phyloP scores from a whole-genome alignment of 2,329 filamentous ascomycete species.

The Epichloe brachyelytri region DNA sequence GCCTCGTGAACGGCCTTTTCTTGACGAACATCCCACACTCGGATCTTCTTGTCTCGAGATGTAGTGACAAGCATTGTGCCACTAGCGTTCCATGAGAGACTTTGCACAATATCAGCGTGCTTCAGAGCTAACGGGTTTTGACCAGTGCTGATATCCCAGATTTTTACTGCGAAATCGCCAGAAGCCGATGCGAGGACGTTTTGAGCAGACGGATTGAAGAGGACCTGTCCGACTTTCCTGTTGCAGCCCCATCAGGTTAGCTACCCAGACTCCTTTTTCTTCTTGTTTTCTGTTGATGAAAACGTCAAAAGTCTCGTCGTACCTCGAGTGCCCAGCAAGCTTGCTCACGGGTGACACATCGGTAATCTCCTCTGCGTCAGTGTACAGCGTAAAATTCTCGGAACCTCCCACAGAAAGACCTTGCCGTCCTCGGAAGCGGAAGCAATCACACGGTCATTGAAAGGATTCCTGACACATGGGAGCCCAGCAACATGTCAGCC shows the following conservation, averaged over 20 bases:
- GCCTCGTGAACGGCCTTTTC: slow-evolving; percentile 77
- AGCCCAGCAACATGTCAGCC: background rate
- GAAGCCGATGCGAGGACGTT: slow-evolving; percentile 92
- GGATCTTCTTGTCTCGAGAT: slow-evolving; percentile 93
- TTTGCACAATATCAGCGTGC: slow-evolving; percentile 87
- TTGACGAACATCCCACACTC: slow-evolving; percentile 94
- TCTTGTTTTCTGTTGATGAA: background rate
- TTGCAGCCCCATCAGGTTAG: background rate
- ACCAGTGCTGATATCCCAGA: slow-evolving; percentile 85
- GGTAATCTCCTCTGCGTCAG: slow-evolving; percentile 69
- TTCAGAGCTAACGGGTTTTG: slow-evolving; percentile 63
- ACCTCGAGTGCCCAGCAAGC: slow-evolving; percentile 79
- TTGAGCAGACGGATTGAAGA: slow-evolving; percentile 94
- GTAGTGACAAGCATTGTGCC: slow-evolving; percentile 82
- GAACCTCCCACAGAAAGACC: slow-evolving; percentile 93
- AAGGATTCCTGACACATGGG: slow-evolving; percentile 59
- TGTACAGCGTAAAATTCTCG: slow-evolving; percentile 70
- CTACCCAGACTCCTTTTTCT: too few relatives aligned
- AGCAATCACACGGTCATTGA: slow-evolving; percentile 85
- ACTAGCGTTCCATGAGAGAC: slow-evolving; percentile 86
- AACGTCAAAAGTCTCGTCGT: slow-evolving; percentile 7
- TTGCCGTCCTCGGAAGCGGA: slow-evolving; percentile 96
- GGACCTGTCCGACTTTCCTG: slow-evolving; percentile 94
- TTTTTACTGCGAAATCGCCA: slow-evolving; percentile 85
- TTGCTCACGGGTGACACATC: slow-evolving; percentile 73